Evolutionary conservation across 176 grass and related monocot genomes (phyloP), one percentile per base, ranked within the genome.

Genomic region (Lolium perenne): DNA sequence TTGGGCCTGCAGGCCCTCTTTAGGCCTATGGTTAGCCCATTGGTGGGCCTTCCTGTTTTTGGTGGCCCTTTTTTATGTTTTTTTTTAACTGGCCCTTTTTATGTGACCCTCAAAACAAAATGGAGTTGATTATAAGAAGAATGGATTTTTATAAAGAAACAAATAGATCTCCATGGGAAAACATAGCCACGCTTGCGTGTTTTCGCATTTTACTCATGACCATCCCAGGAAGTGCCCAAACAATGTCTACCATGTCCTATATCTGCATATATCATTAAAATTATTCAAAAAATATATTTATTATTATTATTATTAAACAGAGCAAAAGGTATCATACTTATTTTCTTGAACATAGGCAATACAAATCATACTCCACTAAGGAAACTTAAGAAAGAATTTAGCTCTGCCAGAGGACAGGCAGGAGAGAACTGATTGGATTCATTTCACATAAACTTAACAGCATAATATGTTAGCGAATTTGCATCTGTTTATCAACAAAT

Each of bases 361-460:
- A 16, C n/a, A 7, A 7, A 10, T 46, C 56, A 16, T 17, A 25
- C 77, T 45, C 20, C 40, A 45, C 38, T 60, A 15, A 6, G 13
- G n/a, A 10, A 7, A 16, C 50, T 15, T 53, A 53, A 14, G 15
- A 18, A 17, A 61, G n/a, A 61, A 18, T n/a, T 38, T 29, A 55
- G 49, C 25, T 51, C 43, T 6, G 21, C 12, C 79, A 69, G 48
- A 82, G 15, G 8, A 54, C 15, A 55, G 25, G 16, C 54, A 59
- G 20, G 11, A 22, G 57, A n/a, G 3, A 47, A 71, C 60, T 63
- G 76, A 64, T 17, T 72, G 12, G 20, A 21, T 60, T 73, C 66
- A 64, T 47, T 66, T 64, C 53, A 53, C 47, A 75, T 18, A 38
- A 38, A 80, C 76, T 12, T 20, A 85, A 35, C 48, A 89, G 9